phyloP scores from a whole-genome alignment of 2,329 filamentous ascomycete genomes.

The Pseudogymnoascus sp. region DNA sequence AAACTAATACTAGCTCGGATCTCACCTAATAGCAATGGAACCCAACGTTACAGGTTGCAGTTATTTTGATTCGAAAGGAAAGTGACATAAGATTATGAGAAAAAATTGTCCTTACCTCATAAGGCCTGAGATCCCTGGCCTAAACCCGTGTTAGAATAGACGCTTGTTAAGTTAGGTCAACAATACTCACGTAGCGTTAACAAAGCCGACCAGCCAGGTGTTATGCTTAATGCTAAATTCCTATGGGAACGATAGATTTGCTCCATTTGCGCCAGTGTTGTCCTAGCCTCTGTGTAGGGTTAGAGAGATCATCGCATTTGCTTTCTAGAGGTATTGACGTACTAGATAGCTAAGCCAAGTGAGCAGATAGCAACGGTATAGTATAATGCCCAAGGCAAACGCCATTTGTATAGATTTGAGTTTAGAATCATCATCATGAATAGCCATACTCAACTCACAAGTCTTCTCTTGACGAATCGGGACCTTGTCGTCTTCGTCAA shows the following conservation, averaged over 20 bases:
- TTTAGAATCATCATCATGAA: slow-evolving; percentile 36
- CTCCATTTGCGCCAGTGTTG: slow-evolving; percentile 40
- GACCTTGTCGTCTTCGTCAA: not conserved
- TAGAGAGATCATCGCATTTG: not conserved
- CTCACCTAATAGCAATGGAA: slow-evolving; percentile 50
- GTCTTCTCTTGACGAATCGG: not conserved
- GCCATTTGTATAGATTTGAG: slow-evolving; percentile 59
- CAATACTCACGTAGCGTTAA: slow-evolving; percentile 41
- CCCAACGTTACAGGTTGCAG: slow-evolving; percentile 41
- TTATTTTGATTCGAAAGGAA: not conserved
- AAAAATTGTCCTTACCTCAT: slow-evolving; percentile 8
- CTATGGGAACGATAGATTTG: slow-evolving; percentile 39
- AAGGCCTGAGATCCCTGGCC: slow-evolving; percentile 20
- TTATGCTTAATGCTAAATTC: slow-evolving; percentile 37
- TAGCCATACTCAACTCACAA: not conserved
- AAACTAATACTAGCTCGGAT: slow-evolving; percentile 37
- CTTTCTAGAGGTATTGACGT: not conserved
- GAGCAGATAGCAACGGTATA: slow-evolving; percentile 59
- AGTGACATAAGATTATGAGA: not conserved
- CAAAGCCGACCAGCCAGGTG: slow-evolving; percentile 49
- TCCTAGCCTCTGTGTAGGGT: slow-evolving; percentile 28
- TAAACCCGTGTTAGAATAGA: slow-evolving; percentile 10
- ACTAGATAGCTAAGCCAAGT: slow-evolving; percentile 56
- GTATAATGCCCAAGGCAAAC: slow-evolving; percentile 51
- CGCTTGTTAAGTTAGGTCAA: not conserved